phyloP scores from a whole-genome alignment of 306 rosid genomes.

The Gastrolobium villosum region DNA sequence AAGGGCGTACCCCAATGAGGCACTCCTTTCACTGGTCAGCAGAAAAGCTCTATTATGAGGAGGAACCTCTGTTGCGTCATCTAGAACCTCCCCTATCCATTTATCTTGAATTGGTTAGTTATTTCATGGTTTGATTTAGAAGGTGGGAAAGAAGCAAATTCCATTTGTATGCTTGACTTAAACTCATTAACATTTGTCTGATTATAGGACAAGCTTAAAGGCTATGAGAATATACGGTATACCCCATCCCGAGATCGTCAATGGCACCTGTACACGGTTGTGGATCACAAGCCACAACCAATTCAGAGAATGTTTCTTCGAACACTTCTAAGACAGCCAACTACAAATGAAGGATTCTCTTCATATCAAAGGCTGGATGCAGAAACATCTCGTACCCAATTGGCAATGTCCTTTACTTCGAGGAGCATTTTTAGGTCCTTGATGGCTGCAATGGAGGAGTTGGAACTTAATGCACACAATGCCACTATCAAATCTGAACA shows the following conservation, averaged over 20 bases:
- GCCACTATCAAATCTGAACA: conserved; percentile 79
- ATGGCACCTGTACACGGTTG: conserved; percentile 93
- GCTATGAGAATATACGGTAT: conserved; percentile 78
- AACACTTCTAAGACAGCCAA: conserved; percentile 93
- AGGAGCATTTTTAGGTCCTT: conserved; percentile 91
- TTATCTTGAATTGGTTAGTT: conserved; percentile 97
- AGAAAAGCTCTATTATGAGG: conserved; percentile 78
- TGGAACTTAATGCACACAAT: conserved; percentile 95
- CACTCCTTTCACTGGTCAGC: conserved; percentile 97
- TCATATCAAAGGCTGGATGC: conserved; percentile 67
- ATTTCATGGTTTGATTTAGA: conserved; percentile 40
- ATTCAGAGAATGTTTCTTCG: conserved; percentile 94
- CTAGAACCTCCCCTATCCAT: conserved; percentile 98
- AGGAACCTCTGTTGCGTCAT: conserved; percentile 95
- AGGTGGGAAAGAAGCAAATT: conserved; percentile 39
- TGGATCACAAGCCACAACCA: conserved; percentile 72
- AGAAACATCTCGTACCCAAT: conserved; percentile 56
- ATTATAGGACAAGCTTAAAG: conserved; percentile 91
- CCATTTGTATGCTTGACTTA: conserved; percentile 36
- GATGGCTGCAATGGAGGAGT: conserved; percentile 97
- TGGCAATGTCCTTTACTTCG: conserved; percentile 81
- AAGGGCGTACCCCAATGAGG: conserved; percentile 99
- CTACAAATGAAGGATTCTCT: conserved; percentile 76
- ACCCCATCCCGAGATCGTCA: conserved; percentile 98
- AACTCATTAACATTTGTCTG: conserved; percentile 47